Conservation (phyloP, 805 yeast species). For the Yarrowia bubula region DNA sequence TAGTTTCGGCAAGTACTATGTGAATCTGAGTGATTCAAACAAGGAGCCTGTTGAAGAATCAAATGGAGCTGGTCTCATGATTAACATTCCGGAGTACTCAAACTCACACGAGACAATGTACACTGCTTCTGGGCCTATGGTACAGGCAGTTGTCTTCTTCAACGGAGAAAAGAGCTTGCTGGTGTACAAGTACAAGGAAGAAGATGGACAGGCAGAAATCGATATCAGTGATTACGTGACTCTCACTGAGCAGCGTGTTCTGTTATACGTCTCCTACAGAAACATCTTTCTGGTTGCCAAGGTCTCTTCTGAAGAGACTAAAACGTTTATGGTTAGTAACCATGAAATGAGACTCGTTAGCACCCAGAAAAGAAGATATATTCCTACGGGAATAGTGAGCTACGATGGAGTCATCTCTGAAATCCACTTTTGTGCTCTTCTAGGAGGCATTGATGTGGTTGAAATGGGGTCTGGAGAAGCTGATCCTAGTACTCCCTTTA, state of each 20-base stretch:
- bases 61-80: constrained; percentile 1
- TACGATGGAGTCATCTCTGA: background rate
- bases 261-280: background rate
- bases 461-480: background rate
- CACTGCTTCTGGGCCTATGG: background rate
- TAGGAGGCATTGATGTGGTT: background rate
- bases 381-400: background rate
- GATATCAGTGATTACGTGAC: background rate
- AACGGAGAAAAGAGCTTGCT: background rate
- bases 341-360: background rate
- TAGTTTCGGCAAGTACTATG: constrained; percentile 9
- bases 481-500: background rate
- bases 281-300: background rate
- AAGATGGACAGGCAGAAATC: background rate
- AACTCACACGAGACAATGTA: constrained; percentile 11
- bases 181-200: background rate
- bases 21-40: background rate
- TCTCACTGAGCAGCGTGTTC: constrained; percentile 1
- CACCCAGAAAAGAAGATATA: background rate
- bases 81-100: constrained; percentile 1
- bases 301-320: background rate
- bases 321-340: constrained; percentile 1
- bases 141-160: constrained; percentile 1
- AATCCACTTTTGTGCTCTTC: constrained; percentile 4
- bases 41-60: background rate